These are phyloP conservation scores for Leishmania lainsoni DNA, from an alignment of 208 protist species.

Conservation along the genomic window DNA sequence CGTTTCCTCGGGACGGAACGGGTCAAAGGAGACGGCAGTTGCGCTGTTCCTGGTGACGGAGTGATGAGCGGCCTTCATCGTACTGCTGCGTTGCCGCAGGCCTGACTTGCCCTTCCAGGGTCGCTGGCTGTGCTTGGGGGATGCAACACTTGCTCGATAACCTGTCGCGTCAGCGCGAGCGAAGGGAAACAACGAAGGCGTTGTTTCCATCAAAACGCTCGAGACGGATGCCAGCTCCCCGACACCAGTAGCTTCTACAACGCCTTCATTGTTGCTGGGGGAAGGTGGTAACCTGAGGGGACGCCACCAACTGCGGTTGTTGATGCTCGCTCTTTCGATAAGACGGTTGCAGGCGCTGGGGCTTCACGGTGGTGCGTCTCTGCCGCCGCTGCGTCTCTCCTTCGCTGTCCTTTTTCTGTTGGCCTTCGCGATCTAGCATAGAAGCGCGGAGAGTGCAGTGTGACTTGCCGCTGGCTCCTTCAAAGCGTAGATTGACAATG, in stretches of 20 bases:
- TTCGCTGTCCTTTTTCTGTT: neutral
- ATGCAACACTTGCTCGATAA: neutral
- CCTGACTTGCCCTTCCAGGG: neutral
- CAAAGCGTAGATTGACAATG: conserved; percentile 5
- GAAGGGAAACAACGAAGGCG: neutral
- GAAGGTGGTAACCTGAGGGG: neutral
- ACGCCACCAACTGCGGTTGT: neutral
- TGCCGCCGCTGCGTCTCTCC: neutral
- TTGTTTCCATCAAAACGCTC: neutral
- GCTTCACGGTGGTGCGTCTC: neutral
- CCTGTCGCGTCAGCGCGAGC: neutral
- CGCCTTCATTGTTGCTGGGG: neutral
- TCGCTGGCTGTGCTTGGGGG: neutral
- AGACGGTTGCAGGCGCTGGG: neutral
- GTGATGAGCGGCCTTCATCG: neutral
- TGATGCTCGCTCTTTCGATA: neutral
- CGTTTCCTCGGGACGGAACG: conserved; percentile 24
- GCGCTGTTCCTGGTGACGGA: neutral
- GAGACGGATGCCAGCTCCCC: neutral
- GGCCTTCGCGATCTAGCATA: neutral
- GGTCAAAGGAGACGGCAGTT: conserved; percentile 13
- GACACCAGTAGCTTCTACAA: neutral
- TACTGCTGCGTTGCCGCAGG: neutral
- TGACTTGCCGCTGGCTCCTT: neutral
- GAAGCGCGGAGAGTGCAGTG: too few relatives aligned